Base-by-base conservation (phyloP, 2,329 filamentous ascomycete species). In the Ophiostoma triangulosporum region DNA sequence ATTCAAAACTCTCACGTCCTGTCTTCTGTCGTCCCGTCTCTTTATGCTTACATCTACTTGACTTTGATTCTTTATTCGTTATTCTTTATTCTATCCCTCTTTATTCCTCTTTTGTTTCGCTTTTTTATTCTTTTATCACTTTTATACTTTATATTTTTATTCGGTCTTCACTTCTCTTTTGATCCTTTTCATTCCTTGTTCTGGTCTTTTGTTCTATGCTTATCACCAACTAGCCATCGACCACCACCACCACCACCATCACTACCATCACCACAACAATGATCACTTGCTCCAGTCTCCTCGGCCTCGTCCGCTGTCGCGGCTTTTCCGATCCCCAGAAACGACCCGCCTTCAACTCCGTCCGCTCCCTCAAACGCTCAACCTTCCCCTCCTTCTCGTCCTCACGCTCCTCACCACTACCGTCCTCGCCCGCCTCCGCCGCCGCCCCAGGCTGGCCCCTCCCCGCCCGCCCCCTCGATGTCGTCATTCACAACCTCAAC, bases 401-500 rank as follows among this genome's bases (percentile, higher is more conserved):
- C 46, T 48, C 29, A 4, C 29, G 27, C 27, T 33, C 27, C 3
- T 35, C 48, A 12, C 14, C 48, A 29, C 9, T 20, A 8, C 29
- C 46, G 9, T 31, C 27, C 4, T 22, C 48, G 9, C 31, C n/a
- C 9, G 29, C 31, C 48, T 49, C 31, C 27, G n/a, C 15, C 26
- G 20, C 17, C n/a, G 32, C 26, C 8, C 17, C 35, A 14, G 35
- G 35, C 35, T 38, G n/a, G 7, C 35, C 17, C 14, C 29, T 33
- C 9, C n/a, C n/a, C 15, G 17, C 20, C 26, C 33, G 48, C 17
- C 46, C 26, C 15, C 45, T 55, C 17, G 54, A 55, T 31, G 46
- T 55, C 36, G 54, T 55, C 50, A 46, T 55, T 45, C 50, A 45
- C 49, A 55, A 55, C 33, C 54, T 55, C 32, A 33, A 52, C 33